Conservation (phyloP, 108 stramenopile genomes). For the Epithemia pelagica region DNA sequence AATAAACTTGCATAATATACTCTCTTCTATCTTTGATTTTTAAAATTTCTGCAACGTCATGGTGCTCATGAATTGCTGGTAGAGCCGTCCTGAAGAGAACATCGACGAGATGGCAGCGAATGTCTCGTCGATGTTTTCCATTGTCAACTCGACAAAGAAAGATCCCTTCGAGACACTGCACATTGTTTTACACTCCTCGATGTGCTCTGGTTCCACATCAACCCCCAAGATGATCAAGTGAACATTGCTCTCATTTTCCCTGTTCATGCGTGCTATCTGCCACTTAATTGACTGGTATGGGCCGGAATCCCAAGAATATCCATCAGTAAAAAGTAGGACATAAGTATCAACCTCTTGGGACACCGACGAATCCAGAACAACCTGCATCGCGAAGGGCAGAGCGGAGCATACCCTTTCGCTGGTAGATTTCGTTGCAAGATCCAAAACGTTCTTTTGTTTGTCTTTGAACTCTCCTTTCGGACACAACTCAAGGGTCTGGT, state of each 20-base stretch:
- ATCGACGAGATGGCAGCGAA: conserved; percentile 4
- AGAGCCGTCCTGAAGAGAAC: not conserved
- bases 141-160: conserved; percentile 13
- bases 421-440: conserved; percentile 5
- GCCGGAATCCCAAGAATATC: conserved; percentile 1
- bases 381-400: not conserved
- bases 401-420: not conserved
- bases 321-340: conserved; percentile 1
- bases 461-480: conserved; percentile 9
- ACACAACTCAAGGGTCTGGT: not conserved
- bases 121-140: conserved; percentile 7
- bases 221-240: conserved; percentile 21
- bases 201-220: conserved; percentile 11
- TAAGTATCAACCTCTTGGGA: not conserved
- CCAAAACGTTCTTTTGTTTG: not conserved
- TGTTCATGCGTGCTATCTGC: conserved; percentile 10
- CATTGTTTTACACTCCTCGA: conserved; percentile 19
- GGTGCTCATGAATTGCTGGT: not conserved
- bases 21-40: too few species aligned
- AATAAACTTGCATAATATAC: too few species aligned
- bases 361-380: not conserved
- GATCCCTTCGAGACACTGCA: conserved; percentile 17
- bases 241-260: conserved; percentile 12
- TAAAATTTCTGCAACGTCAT: not conserved
- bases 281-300: conserved; percentile 5